phyloP scores from a whole-genome alignment of 768 basidiomycete genomes.

The Paxillus rubicundulus region DNA sequence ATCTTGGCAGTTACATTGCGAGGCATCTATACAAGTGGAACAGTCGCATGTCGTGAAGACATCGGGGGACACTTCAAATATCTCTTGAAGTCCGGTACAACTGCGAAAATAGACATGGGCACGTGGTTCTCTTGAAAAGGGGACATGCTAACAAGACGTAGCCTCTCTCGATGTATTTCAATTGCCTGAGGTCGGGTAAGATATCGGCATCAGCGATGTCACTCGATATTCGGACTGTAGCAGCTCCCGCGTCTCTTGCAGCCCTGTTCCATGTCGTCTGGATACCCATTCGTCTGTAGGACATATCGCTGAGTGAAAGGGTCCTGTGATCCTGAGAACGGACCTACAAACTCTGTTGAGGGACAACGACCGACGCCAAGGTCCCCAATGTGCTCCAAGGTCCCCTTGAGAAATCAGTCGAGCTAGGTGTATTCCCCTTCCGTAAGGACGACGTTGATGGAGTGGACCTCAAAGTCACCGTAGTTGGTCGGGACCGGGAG shows the following conservation, averaged over 20 bases:
- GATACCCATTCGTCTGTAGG: conserved; percentile 23
- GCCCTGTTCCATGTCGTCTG: conserved; percentile 31
- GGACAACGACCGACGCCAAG: conserved; percentile 18
- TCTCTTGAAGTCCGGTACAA: conserved; percentile 12
- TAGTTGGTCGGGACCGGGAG: neutral
- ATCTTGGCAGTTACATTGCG: conserved; percentile 48
- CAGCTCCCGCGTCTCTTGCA: conserved; percentile 27
- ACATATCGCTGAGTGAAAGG: conserved; percentile 2
- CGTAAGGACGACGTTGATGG: conserved; percentile 4
- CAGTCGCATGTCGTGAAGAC: conserved; percentile 48
- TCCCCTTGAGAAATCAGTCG: conserved; percentile 12
- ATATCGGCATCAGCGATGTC: conserved; percentile 36
- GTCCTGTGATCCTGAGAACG: neutral
- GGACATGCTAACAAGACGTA: conserved; percentile 46
- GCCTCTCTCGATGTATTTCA: conserved; percentile 51
- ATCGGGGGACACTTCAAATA: conserved; percentile 27
- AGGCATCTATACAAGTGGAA: conserved; percentile 31
- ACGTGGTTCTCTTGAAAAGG: neutral
- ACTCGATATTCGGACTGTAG: conserved; percentile 33
- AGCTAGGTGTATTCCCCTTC: conserved; percentile 10
- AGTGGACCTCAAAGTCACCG: neutral
- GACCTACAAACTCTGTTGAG: conserved; percentile 23
- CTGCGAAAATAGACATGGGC: conserved; percentile 14
- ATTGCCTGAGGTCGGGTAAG: conserved; percentile 42
- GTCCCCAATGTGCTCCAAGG: neutral